Base-by-base conservation (phyloP, 164 flowering plant species). In the Vitis riparia region DNA sequence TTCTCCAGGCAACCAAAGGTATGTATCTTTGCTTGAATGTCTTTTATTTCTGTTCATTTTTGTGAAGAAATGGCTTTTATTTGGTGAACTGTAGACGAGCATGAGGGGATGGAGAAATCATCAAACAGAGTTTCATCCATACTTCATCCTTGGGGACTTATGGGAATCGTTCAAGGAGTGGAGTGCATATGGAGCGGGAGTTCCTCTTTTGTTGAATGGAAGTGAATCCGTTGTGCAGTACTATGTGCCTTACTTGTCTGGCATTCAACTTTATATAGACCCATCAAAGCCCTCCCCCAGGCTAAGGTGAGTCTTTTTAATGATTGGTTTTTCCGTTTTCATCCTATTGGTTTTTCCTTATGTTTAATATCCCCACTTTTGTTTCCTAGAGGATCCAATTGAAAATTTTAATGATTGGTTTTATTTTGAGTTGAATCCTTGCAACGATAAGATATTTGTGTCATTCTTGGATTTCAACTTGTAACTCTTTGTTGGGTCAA, bases 181-280 rank as follows among this genome's bases (percentile, higher is more conserved):
- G 91, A 92, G 97, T 76, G 93, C 84, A 1, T 92, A 90, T 78
- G 95, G 97, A 11, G 88, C 80, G 4, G 97, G 93, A 16, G 92
- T 87, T 17, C 92, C 93, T 13, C 71, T 92, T 49, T 10, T 84
- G 60, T 70, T 92, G 77, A 75, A 84, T 75, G 88, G 73, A 15
- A 71, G 77, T 53, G 91, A 92, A 48, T 73, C 82, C 29, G 89
- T 87, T 5, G 74, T 83, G 19, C 97, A 92, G 71, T 90, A 88
- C 63, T 92, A 88, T 79, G 93, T 86, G 12, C 93, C 95, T 1
- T 92, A 80, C 72, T 77, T 92, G 74, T 92, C 97, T 13, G 95
- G 82, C 27, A 89, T 92, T 66, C 97, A 92, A 65, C 70, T 89
- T 67, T 89, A 86, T 71, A 79, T 72, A 13, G 83, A 80, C 65